Evolutionary conservation across 2,329 filamentous ascomycete genomes (phyloP).

Genomic region (Sporothrix mexicana): DNA sequence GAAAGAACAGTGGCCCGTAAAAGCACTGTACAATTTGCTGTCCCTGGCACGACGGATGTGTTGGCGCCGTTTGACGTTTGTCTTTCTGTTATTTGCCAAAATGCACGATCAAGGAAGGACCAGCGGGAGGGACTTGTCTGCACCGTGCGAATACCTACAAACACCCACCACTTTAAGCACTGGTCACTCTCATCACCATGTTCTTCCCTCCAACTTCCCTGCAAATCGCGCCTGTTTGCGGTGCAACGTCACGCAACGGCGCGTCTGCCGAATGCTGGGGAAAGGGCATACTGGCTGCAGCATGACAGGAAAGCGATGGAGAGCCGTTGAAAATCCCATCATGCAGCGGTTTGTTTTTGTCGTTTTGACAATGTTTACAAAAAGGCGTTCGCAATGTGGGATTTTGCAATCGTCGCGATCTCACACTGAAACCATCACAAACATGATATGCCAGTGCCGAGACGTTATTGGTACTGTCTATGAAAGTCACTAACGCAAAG

Average conservation of each 20-base stretch:
- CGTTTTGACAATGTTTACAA: background rate
- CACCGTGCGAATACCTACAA: conserved; percentile 19
- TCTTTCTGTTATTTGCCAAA: conserved; percentile 24
- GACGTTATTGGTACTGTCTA: background rate
- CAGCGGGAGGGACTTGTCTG: background rate
- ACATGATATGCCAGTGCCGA: background rate
- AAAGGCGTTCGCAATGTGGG: background rate
- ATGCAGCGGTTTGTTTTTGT: background rate
- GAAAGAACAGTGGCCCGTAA: background rate
- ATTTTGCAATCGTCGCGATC: background rate
- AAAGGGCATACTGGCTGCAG: background rate
- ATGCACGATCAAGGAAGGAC: conserved; percentile 20
- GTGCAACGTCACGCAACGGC: conserved; percentile 32
- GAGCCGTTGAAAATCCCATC: background rate
- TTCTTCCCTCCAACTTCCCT: background rate
- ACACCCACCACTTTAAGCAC: too few species aligned
- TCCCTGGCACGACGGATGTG: conserved; percentile 9
- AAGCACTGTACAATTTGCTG: background rate
- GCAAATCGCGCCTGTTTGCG: conserved; percentile 16
- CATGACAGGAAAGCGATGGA: background rate
- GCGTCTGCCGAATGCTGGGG: conserved; percentile 23
- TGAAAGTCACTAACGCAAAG: conserved; percentile 17
- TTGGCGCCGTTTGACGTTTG: conserved; percentile 25
- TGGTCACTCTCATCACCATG: background rate
- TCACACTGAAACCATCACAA: too few species aligned